Base-by-base conservation (phyloP, 169 alveolate genomes). In the Cryptosporidium bovis region DNA sequence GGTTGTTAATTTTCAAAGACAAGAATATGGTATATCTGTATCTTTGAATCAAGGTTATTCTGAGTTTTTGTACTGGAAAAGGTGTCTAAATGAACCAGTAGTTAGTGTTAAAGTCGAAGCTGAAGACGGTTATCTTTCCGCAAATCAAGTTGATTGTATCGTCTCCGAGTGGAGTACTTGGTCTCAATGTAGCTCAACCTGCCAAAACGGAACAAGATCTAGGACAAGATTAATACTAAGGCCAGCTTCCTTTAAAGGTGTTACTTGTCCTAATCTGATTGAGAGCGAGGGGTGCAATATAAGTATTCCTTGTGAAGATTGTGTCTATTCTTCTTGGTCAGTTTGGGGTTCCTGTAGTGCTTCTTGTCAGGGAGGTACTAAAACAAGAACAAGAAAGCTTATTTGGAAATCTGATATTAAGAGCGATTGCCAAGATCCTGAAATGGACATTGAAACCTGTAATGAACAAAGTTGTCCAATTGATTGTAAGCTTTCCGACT, bases 141-240 rank as follows among this genome's bases (percentile, higher is more conserved):
- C 87, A 44, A 36, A 77, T 18, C 77, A 56, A 27, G 87, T 77
- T 34, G 87, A 77, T 20, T 77, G 87, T 48, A 62, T 77, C 1
- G 87, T 77, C 18, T 77, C 87, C 36, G 87, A 77, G 50, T 77
- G 87, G 87, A 77, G 77, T 24, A 8, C 87, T 18, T 77, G 87
- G 87, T 77, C 87, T 3, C 87, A 56, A 62, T 77, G 87, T 27
- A 77, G 87, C 58, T 77, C 87, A 16, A 77, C 58, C 7, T 77
- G 87, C 34, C 64, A 77, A 15, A 62, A 55, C 4, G 87, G 87
- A 31, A 77, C 77, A 4, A 77, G 71, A 62, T 77, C 69, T n/a
- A 77, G 87, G 58, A 77, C 71, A 8, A 77, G 87, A 48, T 62
- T 77, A 44, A 56, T 77, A 4, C 10, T 77, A 33, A 55, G 87